Conservation (phyloP, 1,139 yeast species). For the Yamadazyma trypodendri region DNA sequence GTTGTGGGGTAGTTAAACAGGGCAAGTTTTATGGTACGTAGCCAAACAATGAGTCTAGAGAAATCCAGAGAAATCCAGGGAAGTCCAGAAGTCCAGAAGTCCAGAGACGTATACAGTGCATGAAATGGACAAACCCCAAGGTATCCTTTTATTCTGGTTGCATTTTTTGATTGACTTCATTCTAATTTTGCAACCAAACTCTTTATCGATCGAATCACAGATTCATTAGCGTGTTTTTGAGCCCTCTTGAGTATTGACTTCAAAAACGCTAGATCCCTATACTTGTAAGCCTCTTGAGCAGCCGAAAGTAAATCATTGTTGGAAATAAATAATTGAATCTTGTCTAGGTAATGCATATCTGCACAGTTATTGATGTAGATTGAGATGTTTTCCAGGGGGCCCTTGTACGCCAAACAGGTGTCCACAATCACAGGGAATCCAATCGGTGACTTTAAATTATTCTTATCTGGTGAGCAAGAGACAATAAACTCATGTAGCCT, state of each 20-base stretch:
- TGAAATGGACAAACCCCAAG: too few relatives aligned
- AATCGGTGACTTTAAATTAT: slow-evolving; percentile 61
- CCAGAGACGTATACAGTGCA: too few relatives aligned
- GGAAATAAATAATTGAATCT: slow-evolving; percentile 49
- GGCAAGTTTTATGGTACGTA: slow-evolving; percentile 37
- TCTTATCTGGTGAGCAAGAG: slow-evolving; percentile 22
- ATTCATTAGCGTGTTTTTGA: slow-evolving; percentile 20
- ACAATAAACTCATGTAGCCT: slow-evolving; percentile 51
- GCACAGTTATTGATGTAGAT: slow-evolving; percentile 34
- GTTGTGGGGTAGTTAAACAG: slow-evolving; percentile 46
- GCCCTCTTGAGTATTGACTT: slow-evolving; percentile 29
- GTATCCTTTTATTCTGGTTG: too few relatives aligned
- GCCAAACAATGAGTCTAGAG: too few relatives aligned
- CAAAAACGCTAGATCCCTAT: slow-evolving; percentile 50
- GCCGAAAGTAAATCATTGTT: slow-evolving; percentile 59
- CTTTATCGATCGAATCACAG: slow-evolving; percentile 23
- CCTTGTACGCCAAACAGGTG: slow-evolving; percentile 50
- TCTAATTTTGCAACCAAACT: slow-evolving; percentile 31
- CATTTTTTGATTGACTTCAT: too few relatives aligned
- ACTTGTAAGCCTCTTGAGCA: slow-evolving; percentile 57
- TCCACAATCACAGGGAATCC: slow-evolving; percentile 68
- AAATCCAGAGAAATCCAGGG: too few relatives aligned
- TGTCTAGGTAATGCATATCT: slow-evolving; percentile 35
- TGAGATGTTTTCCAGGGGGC: slow-evolving; percentile 39
- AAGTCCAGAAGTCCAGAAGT: too few relatives aligned